Base-by-base conservation (phyloP, 441 rosid species). In the Mallotus repandus region DNA sequence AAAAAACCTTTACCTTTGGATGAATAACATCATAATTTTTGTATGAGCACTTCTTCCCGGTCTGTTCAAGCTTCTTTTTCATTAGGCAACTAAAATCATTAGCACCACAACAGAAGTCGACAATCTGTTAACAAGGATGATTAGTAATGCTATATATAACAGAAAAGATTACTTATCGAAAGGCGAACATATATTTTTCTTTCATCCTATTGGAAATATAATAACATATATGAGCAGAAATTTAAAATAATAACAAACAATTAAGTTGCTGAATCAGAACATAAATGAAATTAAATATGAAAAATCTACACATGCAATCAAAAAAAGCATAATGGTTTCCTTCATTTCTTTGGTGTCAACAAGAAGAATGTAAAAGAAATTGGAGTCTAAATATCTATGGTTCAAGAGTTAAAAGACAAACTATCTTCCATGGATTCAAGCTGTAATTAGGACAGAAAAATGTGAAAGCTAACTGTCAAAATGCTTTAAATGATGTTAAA, bases 41-140 rank as follows among this genome's bases (percentile, higher is more conserved):
- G 79, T 76, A 91, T 2, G 74, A 90, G 81, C 99, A 95, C 56
- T 80, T 91, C 88, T 91, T 95, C 76, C 97, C 94, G 0, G 79
- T 87, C 80, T 87, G 97, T 70, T 93, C 91, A 77, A 95, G 92
- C 88, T 91, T 95, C 76, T 53, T 72, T 75, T 88, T 92, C 97
- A 90, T 85, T 68, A 90, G 77, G 71, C 86, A 80, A 77, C 99
- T 93, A 74, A 95, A 95, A 81, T 95, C 97, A 83, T 95, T 95
- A 68, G 98, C 89, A 68, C 99, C 99, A 73, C 99, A 95, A 71
- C 98, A 95, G 84, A 91, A 91, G 83, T 95, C 99, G 29, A 95
- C 95, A 76, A 93, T 78, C 99, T 95, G 93, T 77, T 77, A 73
- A 75, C 13, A 61, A 62, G 76, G 62, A 80, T 49, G 59, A 78